A percentile compares a stretch with the other conserved stretches of the same genome.
Evolutionary conservation across 1,284 basidiomycete genomes (phyloP).

Genomic region (Takashimella koratensis): DNA sequence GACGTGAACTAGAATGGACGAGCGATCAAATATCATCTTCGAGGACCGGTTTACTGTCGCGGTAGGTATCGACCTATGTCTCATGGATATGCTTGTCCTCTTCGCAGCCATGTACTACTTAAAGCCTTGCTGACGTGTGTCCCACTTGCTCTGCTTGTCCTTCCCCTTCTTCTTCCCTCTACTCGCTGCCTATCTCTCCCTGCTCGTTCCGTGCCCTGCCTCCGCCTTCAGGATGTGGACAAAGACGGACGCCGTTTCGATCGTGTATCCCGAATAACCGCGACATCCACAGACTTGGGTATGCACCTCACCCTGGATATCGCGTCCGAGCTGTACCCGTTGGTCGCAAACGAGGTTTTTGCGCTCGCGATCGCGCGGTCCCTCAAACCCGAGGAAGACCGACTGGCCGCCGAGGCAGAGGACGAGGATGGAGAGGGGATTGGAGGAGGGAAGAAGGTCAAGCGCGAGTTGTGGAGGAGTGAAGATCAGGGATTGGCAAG

Average conservation of each 20-base stretch:
- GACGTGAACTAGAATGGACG: too few species aligned
- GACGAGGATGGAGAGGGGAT: constrained; percentile 41
- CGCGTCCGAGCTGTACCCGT: constrained; percentile 79
- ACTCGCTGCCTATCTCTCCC: too few species aligned
- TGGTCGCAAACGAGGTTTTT: constrained; percentile 67
- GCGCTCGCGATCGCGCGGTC: constrained; percentile 82
- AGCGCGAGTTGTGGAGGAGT: constrained; percentile 76
- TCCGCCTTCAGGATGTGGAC: not conserved
- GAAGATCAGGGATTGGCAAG: constrained; percentile 83
- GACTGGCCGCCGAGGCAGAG: constrained; percentile 50
- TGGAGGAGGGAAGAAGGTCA: constrained; percentile 59
- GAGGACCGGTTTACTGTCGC: constrained; percentile 84
- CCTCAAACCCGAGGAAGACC: constrained; percentile 60
- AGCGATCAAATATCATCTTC: constrained; percentile 57
- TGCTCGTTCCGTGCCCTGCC: too few species aligned
- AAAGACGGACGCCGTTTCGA: constrained; percentile 10
- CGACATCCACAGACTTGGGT: constrained; percentile 76
- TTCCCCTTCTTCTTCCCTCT: constrained; percentile 14
- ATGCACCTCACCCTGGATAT: constrained; percentile 89
- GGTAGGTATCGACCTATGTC: constrained; percentile 42
- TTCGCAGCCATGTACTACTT: too few species aligned
- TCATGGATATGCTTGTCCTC: too few species aligned
- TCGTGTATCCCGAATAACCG: constrained; percentile 78
- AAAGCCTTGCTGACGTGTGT: constrained; percentile 87
- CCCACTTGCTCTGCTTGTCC: constrained; percentile 3